Evolutionary conservation across 1,284 basidiomycete genomes (phyloP), one percentile per base, ranked within the genome.

Genomic region (Cryptococcus maquisensis): DNA sequence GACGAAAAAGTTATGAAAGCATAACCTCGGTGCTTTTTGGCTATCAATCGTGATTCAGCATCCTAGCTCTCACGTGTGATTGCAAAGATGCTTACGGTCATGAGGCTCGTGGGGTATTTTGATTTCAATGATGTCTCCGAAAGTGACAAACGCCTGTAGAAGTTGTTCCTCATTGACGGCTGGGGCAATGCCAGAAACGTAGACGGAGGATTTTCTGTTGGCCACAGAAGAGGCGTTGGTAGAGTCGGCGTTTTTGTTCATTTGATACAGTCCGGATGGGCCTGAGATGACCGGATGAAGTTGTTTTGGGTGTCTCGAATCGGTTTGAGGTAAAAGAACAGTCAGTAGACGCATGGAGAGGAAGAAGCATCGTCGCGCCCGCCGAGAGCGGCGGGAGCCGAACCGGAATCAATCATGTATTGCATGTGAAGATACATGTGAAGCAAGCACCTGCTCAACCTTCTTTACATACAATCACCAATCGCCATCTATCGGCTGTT

Each of bases 1-100:
- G 61, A 63, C 8, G 73, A 63, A 54, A 71, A 77, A 15, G 74
- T 75, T 52, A 77, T 62, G 58, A 77, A 76, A 6, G 75, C 75
- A 63, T 67, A 76, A 4, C 72, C 73, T 26, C 69, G 56, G 59
- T 73, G 73, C 63, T 71, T 72, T 24, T 47, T 46, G 47, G 66
- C 64, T 66, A 50, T 26, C 20, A 3, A 16, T 44, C 8, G 12
- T 48, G n/a, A 37, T n/a, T 23, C 4, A 21, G 13, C 35, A 16
- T 21, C 8, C 9, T 7, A 21, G 2, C 20, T 4, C 47, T 21
- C 16, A 20, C 18, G n/a, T 15, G 28, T 13, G 7, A 16, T n/a
- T 16, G 20, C 42, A 32, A 45, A 39, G 10, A 38, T 10, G 66
- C 72, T 57, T 51, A 73, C 74, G 59, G 32, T 73, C 69, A 43